Base-by-base conservation (phyloP, 257 asterid genomes). In the Jacaranda copaia region DNA sequence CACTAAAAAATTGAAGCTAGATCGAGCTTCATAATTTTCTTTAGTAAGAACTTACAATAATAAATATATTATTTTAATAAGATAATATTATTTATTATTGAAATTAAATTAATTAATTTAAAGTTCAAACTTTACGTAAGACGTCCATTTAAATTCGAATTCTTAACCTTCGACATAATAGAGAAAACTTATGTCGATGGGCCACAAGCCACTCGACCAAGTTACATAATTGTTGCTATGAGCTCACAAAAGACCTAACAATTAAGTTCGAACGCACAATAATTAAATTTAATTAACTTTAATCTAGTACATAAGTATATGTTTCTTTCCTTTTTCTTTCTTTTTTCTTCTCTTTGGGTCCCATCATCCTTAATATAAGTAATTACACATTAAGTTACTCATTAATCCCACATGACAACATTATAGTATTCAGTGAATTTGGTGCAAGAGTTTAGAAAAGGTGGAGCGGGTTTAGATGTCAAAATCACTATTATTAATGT, bases 401-500 rank as follows among this genome's bases (percentile, higher is more conserved):
- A 68, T 56, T 36, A 61, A 55, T 69, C 56, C 20, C 57, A 36
- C 52, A 67, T 46, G 39, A 64, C 62, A 25, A 64, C 5, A 63
- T 58, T 74, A 43, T 48, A 64, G 53, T 32, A 49, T 81, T 71
- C 84, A 62, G 7, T 84, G 82, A 78, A 84, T 76, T 62, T 74
- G 72, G 82, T 42, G 72, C 73, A 71, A 48, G 55, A 56, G 25
- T 77, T 77, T 6, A n/a, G 62, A 58, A 9, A 15, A 56, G 32
- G 70, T 76, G 43, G 59, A 68, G 70, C 77, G n/a, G 73, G 79
- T 40, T 76, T 25, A 77, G 55, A 80, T 78, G 85, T 73, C 70
- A 16, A 73, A 35, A 45, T 61, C 57, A 68, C 61, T 43, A 76
- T 46, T 59, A 45, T 65, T 74, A 65, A 60, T 64, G 35, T 25